Base-by-base conservation (phyloP, 2,329 filamentous ascomycete genomes). In the Colletotrichum sojae region DNA sequence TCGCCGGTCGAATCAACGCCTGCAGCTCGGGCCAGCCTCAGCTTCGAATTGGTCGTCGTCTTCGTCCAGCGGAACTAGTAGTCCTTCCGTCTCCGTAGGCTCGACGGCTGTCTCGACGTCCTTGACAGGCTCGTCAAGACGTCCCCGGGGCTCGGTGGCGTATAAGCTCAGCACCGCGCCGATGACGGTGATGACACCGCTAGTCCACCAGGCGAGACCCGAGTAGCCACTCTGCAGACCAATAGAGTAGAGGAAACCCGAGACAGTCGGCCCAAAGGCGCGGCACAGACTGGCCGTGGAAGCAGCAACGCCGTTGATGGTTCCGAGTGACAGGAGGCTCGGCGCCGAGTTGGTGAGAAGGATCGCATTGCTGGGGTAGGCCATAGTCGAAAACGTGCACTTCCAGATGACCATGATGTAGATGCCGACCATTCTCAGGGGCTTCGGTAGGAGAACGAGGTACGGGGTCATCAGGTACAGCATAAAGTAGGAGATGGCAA, bases 181-280 rank as follows among this genome's bases (percentile, higher is more conserved):
- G 15, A 90, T 79, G 12, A 94, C 81, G 40, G 94, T 93, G 39
- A 98, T 89, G 4, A 92, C 75, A 9, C 92, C 94, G 72, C 92
- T 95, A 71, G 90, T 91, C 96, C 96, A 99, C 95, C 96, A 99
- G 0, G 94, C 92, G 40, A 98, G 85, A 20, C 94, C 94, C 5
- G 94, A 95, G 78, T 94, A 95, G 43, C 95, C 94, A 6, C 91
- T 87, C 72, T 90, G 87, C 43, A 97, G 87, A 58, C 96, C 96
- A 60, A 91, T 84, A 5, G 94, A 89, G 80, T 97, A 97, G 25
- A 98, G 86, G 31, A 94, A 83, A 2, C 96, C 96, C 3, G 95
- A 97, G 3, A 98, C 83, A 0, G 94, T 95, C 2, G 96, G 96
- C 0, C 95, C 95, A 71, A 98, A 91, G 0, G 94, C 94, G 63